Conservation (phyloP, 768 basidiomycete species). For the Hypsizygus marmoreus region DNA sequence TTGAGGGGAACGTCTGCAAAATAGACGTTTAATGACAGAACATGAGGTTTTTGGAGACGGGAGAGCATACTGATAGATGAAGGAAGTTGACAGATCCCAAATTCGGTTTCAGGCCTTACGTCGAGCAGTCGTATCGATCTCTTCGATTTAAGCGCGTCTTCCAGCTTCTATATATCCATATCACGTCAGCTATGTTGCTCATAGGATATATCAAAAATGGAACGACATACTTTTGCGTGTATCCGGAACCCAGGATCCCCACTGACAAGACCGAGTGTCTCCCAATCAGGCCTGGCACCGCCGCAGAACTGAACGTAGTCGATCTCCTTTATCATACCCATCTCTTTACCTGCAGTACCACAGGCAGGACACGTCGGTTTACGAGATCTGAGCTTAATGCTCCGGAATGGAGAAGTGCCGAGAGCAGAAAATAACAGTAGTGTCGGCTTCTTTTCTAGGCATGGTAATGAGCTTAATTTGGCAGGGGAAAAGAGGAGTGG, state of each 20-base stretch:
- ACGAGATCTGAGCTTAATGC: constrained; percentile 68
- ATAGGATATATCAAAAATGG: too few species aligned
- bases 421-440: constrained; percentile 64
- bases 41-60: neutral
- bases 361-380: constrained; percentile 79
- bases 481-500: neutral
- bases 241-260: constrained; percentile 45
- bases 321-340: constrained; percentile 50
- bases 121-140: constrained; percentile 59
- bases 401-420: constrained; percentile 69
- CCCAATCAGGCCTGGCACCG: constrained; percentile 68
- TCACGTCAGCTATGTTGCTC: neutral
- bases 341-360: constrained; percentile 47
- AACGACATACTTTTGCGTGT: constrained; percentile 38
- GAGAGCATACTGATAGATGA: constrained; percentile 59
- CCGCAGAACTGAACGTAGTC: constrained; percentile 92
- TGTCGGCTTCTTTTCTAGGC: constrained; percentile 10
- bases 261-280: constrained; percentile 48
- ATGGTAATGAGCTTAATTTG: too few species aligned
- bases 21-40: neutral
- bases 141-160: constrained; percentile 30
- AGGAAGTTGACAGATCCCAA: constrained; percentile 82
- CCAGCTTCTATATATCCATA: constrained; percentile 21
- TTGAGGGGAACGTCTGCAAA: constrained; percentile 72
- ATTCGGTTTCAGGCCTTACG: constrained; percentile 78